Base-by-base conservation (phyloP, 164 flowering plant species). In the Platanus orientalis region DNA sequence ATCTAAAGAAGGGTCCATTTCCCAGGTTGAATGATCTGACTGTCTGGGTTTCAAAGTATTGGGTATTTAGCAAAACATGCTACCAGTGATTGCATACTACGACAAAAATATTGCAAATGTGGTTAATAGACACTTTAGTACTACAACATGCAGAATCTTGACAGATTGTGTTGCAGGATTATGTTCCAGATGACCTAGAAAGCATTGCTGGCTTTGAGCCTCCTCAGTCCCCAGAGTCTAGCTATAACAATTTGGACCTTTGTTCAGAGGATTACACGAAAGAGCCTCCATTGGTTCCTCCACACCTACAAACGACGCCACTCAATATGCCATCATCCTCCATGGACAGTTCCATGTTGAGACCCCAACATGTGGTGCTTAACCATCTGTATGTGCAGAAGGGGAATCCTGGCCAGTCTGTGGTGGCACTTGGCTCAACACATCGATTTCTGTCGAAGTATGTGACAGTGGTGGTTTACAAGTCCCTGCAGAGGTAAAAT, bases 321-420 rank as follows among this genome's bases (percentile, higher is more conserved):
- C 92, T 94, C 30, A 92, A 88, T 65, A 73, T 70, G 42, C 85
- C 93, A 6, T 58, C 91, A 29, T 52, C 84, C 0, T 47, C 64
- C 53, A 72, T 69, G 83, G 93, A 86, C 64, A 75, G 75, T 78
- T 28, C 73, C 69, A 34, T 27, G 68, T 53, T 42, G 5, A 67
- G 88, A 64, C 97, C 97, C 23, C 89, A 81, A 48, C 98, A 93
- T 61, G 96, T 89, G 6, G 82, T 89, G 32, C 92, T 94, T 19
- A 91, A 94, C 75, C 98, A 91, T 85, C 87, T 94, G 13, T 94
- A 82, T 72, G 84, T 94, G 83, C 95, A 87, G 64, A 91, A 83
- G 61, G 92, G 88, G 54, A 82, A 75, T 76, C 74, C 78, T 57
- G 78, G 84, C 53, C 93, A 86, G 5, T 75, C 98, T 0, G 85